Percentiles rank a stretch among this genome's conserved stretches.
Conservation (phyloP, 352 stramenopile genomes). For the Pythium biforme region DNA sequence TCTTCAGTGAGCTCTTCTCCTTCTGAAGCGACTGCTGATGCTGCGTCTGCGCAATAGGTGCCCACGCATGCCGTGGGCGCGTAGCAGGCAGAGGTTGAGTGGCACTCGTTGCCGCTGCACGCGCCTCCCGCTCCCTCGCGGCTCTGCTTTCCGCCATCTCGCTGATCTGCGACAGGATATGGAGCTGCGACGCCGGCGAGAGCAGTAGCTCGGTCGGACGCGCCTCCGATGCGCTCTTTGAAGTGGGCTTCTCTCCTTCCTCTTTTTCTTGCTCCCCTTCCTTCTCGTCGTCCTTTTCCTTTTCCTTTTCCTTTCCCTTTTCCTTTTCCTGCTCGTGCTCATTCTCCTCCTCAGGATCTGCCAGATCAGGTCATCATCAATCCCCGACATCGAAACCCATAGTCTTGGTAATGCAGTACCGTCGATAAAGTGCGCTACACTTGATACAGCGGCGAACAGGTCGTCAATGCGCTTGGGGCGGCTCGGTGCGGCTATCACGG, state of each 20-base stretch:
- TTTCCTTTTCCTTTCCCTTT: background rate
- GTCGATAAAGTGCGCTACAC: background rate
- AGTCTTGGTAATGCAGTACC: background rate
- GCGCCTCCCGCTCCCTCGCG: conserved; percentile 9
- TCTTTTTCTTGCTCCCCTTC: background rate
- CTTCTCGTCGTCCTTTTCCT: too few species aligned
- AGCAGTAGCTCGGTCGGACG: conserved; percentile 36
- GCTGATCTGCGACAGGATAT: conserved; percentile 78
- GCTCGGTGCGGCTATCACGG: background rate
- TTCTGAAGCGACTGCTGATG: background rate
- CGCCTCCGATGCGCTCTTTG: background rate
- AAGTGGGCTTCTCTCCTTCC: too few species aligned
- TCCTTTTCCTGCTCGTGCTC: too few species aligned
- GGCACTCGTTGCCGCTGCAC: background rate
- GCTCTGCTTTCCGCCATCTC: conserved; percentile 47
- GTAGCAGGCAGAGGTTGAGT: background rate
- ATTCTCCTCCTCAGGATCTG: too few species aligned
- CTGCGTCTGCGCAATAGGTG: background rate
- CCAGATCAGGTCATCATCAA: too few species aligned
- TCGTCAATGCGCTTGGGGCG: conserved; percentile 13
- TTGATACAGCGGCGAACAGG: background rate
- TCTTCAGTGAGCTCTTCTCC: conserved; percentile 10
- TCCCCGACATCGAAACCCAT: too few species aligned
- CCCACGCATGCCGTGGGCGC: conserved; percentile 13
- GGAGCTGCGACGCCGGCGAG: conserved; percentile 65